Evolutionary conservation across 2,329 filamentous ascomycete genomes (phyloP).

Genomic region (Endothia cerciana): DNA sequence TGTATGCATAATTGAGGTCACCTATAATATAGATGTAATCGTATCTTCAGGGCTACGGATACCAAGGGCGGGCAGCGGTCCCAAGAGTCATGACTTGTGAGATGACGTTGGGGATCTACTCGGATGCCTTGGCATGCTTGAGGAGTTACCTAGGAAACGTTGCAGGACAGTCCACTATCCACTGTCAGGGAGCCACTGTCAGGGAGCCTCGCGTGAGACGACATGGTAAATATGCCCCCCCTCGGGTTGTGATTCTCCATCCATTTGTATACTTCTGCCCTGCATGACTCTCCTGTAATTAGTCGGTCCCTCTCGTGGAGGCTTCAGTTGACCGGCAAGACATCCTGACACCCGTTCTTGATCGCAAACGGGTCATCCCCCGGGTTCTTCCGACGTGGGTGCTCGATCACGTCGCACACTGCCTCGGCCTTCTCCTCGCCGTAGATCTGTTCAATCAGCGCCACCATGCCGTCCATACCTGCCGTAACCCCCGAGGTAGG

Average conservation of each 20-base stretch:
- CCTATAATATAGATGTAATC: too few relatives aligned
- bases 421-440: constrained; percentile 53
- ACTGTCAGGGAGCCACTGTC: too few relatives aligned
- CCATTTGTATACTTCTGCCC: too few relatives aligned
- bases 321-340: background rate
- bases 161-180: too few relatives aligned
- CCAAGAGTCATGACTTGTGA: background rate
- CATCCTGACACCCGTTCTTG: background rate
- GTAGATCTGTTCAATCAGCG: constrained; percentile 58
- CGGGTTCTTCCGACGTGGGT: constrained; percentile 56
- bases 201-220: too few relatives aligned
- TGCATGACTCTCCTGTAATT: background rate
- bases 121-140: too few relatives aligned
- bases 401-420: constrained; percentile 59
- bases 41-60: too few relatives aligned
- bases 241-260: too few relatives aligned
- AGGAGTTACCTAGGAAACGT: too few relatives aligned
- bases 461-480: constrained; percentile 64
- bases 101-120: background rate
- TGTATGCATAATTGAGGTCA: too few relatives aligned
- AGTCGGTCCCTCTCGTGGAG: background rate
- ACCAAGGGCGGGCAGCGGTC: too few relatives aligned
- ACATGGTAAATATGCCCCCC: too few relatives aligned
- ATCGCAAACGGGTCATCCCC: constrained; percentile 58
- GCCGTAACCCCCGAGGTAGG: constrained; percentile 60